A percentile compares a stretch with the other conserved stretches of the same genome.
phyloP scores from a whole-genome alignment of 1,284 basidiomycete genomes.

The Laetiporus sulphureus region DNA sequence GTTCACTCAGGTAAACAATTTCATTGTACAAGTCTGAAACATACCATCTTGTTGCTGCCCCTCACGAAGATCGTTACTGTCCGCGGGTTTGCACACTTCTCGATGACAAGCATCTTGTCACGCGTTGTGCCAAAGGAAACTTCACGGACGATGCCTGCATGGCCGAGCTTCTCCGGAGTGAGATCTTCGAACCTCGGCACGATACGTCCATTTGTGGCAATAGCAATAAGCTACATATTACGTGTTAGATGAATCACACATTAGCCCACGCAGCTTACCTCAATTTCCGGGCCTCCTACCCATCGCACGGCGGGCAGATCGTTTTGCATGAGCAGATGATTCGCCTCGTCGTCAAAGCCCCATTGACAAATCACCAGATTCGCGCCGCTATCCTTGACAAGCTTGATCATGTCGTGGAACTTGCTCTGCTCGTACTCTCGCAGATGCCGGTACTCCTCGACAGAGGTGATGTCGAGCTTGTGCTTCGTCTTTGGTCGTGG shows the following conservation, averaged over 20 bases:
- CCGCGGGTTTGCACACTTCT: slow-evolving; percentile 95
- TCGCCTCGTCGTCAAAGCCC: slow-evolving; percentile 99
- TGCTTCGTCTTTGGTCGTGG: slow-evolving; percentile 99
- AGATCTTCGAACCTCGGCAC: slow-evolving; percentile 98
- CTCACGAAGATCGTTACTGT: slow-evolving; percentile 97
- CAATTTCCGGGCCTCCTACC: slow-evolving; percentile 99
- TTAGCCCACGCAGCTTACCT: slow-evolving; percentile 44
- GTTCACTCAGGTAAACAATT: not conserved
- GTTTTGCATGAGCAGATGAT: slow-evolving; percentile 97
- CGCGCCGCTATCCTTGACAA: slow-evolving; percentile 96
- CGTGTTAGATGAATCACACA: slow-evolving; percentile 2
- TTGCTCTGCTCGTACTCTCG: slow-evolving; percentile 95
- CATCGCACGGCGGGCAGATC: slow-evolving; percentile 97
- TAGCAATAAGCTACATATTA: slow-evolving; percentile 78
- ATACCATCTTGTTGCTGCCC: slow-evolving; percentile 97
- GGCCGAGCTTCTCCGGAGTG: slow-evolving; percentile 85
- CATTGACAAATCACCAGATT: slow-evolving; percentile 99
- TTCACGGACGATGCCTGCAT: slow-evolving; percentile 90
- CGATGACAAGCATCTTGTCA: slow-evolving; percentile 99
- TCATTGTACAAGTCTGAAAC: slow-evolving; percentile 10
- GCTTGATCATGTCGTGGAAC: slow-evolving; percentile 95
- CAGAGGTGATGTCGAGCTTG: slow-evolving; percentile 94
- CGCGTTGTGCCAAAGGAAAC: slow-evolving; percentile 94
- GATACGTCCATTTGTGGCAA: slow-evolving; percentile 97
- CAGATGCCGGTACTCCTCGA: slow-evolving; percentile 97